A percentile compares a stretch with the other conserved stretches of the same genome.
Conservation (phyloP, 495 filamentous ascomycete species). For the Entonaema liquescens region DNA sequence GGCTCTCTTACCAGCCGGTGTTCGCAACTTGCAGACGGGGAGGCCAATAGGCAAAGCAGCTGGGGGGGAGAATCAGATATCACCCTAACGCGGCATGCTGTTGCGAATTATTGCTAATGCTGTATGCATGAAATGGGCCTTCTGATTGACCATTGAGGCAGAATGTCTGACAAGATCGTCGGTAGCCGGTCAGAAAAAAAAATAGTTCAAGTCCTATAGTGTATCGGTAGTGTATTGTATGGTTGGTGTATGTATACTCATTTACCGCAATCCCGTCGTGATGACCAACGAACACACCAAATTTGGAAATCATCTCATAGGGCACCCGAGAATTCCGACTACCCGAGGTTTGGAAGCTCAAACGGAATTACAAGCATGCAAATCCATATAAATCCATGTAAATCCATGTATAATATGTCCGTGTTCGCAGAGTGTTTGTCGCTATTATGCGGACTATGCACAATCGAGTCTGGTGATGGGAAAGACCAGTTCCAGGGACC, state of each 20-base stretch:
- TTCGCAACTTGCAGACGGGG: conserved; percentile 21
- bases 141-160: conserved; percentile 14
- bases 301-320: conserved; percentile 9
- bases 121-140: neutral
- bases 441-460: neutral
- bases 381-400: too few species aligned
- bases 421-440: too few species aligned
- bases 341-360: conserved; percentile 26
- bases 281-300: neutral
- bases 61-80: neutral
- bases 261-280: neutral
- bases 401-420: neutral
- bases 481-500: neutral
- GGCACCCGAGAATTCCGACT: conserved; percentile 23
- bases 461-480: neutral
- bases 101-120: conserved; percentile 10
- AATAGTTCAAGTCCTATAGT: too few species aligned
- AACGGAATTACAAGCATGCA: neutral
- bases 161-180: conserved; percentile 43
- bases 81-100: neutral
- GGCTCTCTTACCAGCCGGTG: neutral
- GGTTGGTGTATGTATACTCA: neutral
- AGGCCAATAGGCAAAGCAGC: conserved; percentile 22
- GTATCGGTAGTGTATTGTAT: too few species aligned
- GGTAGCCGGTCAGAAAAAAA: conserved; percentile 28